Base-by-base conservation (phyloP, 139 green algal genomes). In the Micractinium conductrix region DNA sequence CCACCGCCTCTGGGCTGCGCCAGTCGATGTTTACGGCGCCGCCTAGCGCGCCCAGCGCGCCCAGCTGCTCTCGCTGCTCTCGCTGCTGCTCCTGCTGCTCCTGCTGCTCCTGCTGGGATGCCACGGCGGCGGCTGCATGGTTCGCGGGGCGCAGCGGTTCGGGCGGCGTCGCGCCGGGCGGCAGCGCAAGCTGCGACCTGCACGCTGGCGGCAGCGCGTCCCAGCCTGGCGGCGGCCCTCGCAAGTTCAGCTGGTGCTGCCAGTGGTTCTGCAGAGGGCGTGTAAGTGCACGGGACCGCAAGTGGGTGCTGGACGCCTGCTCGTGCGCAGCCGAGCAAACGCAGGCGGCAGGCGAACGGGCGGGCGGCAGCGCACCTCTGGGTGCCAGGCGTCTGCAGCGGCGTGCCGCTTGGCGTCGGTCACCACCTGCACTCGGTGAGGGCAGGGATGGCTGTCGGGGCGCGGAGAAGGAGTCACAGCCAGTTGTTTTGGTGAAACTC, bases 361-460 rank as follows among this genome's bases (percentile, higher is more conserved):
- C 65, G 65, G 35, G n/a, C 63, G 16, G 65, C 65, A 44, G 4
- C 70, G 42, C 43, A 78, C 70, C 70, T 78, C 42, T 30, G 75
- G 75, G 37, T 53, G 75, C 73, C 72, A 79, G 40, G 45, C 72
- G 9, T 38, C 72, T 17, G 42, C 45, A 7, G 17, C 26, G 50
- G 40, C 62, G 30, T 73, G 58, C 4, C 76, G 76, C 58, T 82
- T 82, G 40, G 76, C 42, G 42, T 82, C 76, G 2, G 62, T 71
- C 24, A 82, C 38, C n/a, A 82, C 58, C 76, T 82, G 76, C 70
- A 28, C 7, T 26, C 65, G 16, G 65, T 72, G n/a, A 72, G 65
- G 21, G 70, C 70, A 26, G 70, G 70, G 10, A 38, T 33, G 42
- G 42, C 45, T 24, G 16, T 19, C 28, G 58, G 42, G 12, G 21